Percentiles rank a stretch among this genome's conserved stretches.
These are phyloP conservation scores for Cystobasidium onofrii DNA, from an alignment of 768 basidiomycete genomes.

Conservation along the genomic window DNA sequence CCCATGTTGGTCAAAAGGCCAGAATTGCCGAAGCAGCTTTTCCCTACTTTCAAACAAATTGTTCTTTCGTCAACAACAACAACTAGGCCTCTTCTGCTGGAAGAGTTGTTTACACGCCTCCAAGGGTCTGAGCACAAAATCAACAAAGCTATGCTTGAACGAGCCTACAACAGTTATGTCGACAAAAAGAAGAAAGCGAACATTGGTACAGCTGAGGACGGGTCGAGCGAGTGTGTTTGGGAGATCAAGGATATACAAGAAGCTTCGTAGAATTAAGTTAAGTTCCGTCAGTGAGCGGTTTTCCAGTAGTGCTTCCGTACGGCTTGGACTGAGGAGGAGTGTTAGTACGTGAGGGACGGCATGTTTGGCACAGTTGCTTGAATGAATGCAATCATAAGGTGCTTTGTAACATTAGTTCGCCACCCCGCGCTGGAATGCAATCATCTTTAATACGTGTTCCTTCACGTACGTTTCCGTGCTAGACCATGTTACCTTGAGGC, in stretches of 20 bases:
- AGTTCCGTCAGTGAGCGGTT: too few relatives aligned
- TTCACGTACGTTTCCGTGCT: too few relatives aligned
- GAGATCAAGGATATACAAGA: background rate
- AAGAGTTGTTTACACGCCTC: slow-evolving; percentile 18
- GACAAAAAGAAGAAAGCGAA: slow-evolving; percentile 31
- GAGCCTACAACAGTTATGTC: background rate
- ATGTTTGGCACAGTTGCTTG: too few relatives aligned
- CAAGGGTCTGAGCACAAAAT: background rate
- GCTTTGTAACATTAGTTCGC: too few relatives aligned
- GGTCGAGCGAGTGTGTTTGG: slow-evolving; percentile 14
- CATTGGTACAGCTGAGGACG: background rate
- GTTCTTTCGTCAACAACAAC: background rate
- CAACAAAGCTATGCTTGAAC: background rate
- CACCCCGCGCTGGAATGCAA: too few relatives aligned
- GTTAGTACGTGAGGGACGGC: background rate
- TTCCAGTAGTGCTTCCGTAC: too few relatives aligned
- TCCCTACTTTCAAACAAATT: slow-evolving; percentile 4
- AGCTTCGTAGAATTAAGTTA: too few relatives aligned
- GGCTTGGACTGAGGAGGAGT: too few relatives aligned
- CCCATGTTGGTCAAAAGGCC: slow-evolving; percentile 14
- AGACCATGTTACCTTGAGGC: too few relatives aligned
- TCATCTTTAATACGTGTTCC: too few relatives aligned
- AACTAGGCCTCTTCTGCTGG: slow-evolving; percentile 24
- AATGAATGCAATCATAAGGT: too few relatives aligned
- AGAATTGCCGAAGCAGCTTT: background rate